Conservation (phyloP, 1,139 yeast species). For the Kluyveromyces sp. region DNA sequence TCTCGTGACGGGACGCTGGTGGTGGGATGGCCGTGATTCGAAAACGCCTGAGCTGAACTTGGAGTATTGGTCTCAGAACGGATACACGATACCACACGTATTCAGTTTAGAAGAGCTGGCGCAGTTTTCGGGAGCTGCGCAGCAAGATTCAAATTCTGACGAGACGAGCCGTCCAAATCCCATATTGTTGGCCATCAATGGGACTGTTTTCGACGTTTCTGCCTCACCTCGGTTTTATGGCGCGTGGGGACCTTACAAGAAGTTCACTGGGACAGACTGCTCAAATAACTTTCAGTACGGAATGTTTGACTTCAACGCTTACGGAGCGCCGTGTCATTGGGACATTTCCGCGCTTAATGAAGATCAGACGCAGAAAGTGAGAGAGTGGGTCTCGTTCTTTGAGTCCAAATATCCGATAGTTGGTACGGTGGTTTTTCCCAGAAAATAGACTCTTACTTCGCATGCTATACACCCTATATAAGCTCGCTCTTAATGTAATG, state of each 20-base stretch:
- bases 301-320: slow-evolving; percentile 17
- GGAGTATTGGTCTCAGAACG: slow-evolving; percentile 14
- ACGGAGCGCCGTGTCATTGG: slow-evolving; percentile 11
- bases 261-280: slow-evolving; percentile 22
- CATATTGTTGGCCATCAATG: slow-evolving; percentile 18
- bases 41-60: slow-evolving; percentile 5
- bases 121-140: slow-evolving; percentile 11
- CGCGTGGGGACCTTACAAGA: slow-evolving; percentile 20
- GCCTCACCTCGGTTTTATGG: slow-evolving; percentile 20
- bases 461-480: background rate
- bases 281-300: slow-evolving; percentile 18
- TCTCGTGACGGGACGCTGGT: slow-evolving; percentile 12
- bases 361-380: slow-evolving; percentile 14
- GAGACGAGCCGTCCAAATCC: too few relatives aligned
- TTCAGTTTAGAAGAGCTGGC: slow-evolving; percentile 16
- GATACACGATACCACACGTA: slow-evolving; percentile 12
- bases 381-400: slow-evolving; percentile 18
- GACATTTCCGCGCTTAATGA: slow-evolving; percentile 11
- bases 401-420: slow-evolving; percentile 18
- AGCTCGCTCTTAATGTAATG: slow-evolving; percentile 8
- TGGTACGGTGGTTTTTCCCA: slow-evolving; percentile 13
- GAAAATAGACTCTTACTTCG: background rate
- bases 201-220: slow-evolving; percentile 23
- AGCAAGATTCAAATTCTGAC: too few relatives aligned
- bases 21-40: background rate